Conservation (phyloP, 2,329 filamentous ascomycete species). For the Colletotrichum eremochloae region DNA sequence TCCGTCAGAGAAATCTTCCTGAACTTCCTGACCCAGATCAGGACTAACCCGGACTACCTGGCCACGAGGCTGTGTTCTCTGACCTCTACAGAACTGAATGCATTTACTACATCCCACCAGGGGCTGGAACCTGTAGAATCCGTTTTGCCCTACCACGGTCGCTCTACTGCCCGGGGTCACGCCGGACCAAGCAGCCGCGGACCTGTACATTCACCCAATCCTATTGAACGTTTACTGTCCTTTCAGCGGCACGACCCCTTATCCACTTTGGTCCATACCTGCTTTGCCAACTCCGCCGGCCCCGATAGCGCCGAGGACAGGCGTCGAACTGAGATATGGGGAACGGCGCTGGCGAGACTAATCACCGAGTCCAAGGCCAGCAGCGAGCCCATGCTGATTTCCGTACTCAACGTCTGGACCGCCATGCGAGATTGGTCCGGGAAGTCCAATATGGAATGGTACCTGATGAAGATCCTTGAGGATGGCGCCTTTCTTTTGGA, state of each 20-base stretch:
- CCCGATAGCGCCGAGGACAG: constrained; percentile 86
- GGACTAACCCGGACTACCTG: constrained; percentile 89
- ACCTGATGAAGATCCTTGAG: constrained; percentile 93
- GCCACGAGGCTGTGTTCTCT: constrained; percentile 84
- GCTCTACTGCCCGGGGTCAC: constrained; percentile 61
- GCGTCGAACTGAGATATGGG: constrained; percentile 87
- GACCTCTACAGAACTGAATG: constrained; percentile 80
- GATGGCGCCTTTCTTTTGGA: constrained; percentile 93
- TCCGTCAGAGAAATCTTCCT: constrained; percentile 82
- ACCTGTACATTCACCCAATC: constrained; percentile 63
- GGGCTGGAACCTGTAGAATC: constrained; percentile 86
- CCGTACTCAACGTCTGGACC: constrained; percentile 89
- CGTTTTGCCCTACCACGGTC: constrained; percentile 78
- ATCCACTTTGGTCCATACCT: constrained; percentile 86
- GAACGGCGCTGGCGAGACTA: constrained; percentile 85
- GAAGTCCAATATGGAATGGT: constrained; percentile 90
- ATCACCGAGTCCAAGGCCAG: constrained; percentile 82
- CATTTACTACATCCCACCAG: constrained; percentile 83
- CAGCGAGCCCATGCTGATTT: constrained; percentile 84
- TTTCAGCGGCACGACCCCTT: constrained; percentile 92
- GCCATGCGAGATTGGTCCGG: constrained; percentile 91
- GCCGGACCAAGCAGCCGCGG: constrained; percentile 50
- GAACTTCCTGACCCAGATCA: constrained; percentile 83
- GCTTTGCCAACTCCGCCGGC: constrained; percentile 88
- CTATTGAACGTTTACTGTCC: constrained; percentile 86